Evolutionary conservation across 2,329 filamentous ascomycete genomes (phyloP), one percentile per base, ranked within the genome.

Genomic region (Sporothrix variecibatus): DNA sequence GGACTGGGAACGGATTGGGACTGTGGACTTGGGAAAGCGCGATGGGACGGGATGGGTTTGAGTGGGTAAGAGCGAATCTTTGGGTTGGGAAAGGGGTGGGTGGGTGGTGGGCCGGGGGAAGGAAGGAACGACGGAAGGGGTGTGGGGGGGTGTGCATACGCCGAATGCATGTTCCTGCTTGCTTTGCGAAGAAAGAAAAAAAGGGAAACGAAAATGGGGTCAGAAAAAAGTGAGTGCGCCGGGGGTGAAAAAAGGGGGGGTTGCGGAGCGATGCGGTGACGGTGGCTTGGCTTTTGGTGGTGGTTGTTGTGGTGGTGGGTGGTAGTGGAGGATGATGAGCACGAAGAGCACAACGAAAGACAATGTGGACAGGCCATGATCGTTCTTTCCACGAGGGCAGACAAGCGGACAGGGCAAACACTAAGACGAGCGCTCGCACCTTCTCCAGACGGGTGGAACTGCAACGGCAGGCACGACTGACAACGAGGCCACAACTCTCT

Each of bases 251-350:
- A 56, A 62, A 70, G 20, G 53, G 51, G 67, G 67, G 56, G 5
- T 40, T 75, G 67, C 74, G 74, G 71, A 74, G 68, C 73, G 75
- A 75, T 76, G 75, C 75, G 75, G 71, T 75, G 75, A 73, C 67
- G 67, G 75, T 69, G 67, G 56, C 70, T 71, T 64, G 46, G 53
- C 31, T 23, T 60, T 34, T 60, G 56, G 56, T 34, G 56, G 56
- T 34, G 56, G 28, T 28, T n/a, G n/a, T n/a, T n/a, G n/a, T n/a
- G n/a, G n/a, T n/a, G n/a, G n/a, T n/a, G n/a, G 53, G 28, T 17
- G 9, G 40, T 28, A 26, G 5, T 34, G 38, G 71, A 43, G 28
- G 51, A 60, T 20, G 34, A 40, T 17, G 17, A 68, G 62, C 49
- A 51, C 20, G 31, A 56, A 65, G 26, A 56, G 34, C 34, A 6